Percentiles rank a stretch among this genome's conserved stretches.
Evolutionary conservation across 1,139 yeast genomes (phyloP).

Genomic region (Pneumocystis jirovecii): DNA sequence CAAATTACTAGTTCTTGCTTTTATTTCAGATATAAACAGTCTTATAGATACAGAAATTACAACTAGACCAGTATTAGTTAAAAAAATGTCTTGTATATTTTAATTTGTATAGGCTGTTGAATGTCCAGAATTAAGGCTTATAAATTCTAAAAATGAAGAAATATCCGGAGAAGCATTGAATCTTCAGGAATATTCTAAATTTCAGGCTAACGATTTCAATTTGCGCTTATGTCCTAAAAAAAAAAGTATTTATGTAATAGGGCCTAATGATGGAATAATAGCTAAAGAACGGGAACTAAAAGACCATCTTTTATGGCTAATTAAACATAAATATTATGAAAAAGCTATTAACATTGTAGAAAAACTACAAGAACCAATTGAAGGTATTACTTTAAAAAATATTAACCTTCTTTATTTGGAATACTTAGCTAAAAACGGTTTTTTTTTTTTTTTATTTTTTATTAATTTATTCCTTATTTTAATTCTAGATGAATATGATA

Average conservation of each 20-base stretch:
- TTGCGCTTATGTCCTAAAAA: slow-evolving; percentile 27
- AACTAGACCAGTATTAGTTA: slow-evolving; percentile 12
- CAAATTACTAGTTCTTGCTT: slow-evolving; percentile 46
- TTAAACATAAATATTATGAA: slow-evolving; percentile 37
- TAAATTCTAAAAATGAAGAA: slow-evolving; percentile 54
- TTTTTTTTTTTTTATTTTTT: not conserved
- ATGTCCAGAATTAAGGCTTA: slow-evolving; percentile 55
- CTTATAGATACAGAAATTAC: slow-evolving; percentile 11
- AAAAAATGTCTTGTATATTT: not conserved
- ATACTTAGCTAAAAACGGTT: slow-evolving; percentile 28
- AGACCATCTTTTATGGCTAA: slow-evolving; percentile 64
- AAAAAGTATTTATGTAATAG: slow-evolving; percentile 48
- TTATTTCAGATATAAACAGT: slow-evolving; percentile 15
- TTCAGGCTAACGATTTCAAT: slow-evolving; percentile 71
- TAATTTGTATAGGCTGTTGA: slow-evolving; percentile 1
- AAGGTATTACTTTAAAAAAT: slow-evolving; percentile 30
- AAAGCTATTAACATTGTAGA: slow-evolving; percentile 71
- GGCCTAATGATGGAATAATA: slow-evolving; percentile 69
- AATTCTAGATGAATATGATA: slow-evolving; percentile 36
- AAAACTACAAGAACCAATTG: slow-evolving; percentile 35
- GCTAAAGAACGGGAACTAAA: slow-evolving; percentile 52
- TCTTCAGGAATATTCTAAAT: slow-evolving; percentile 39
- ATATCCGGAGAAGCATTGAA: slow-evolving; percentile 73
- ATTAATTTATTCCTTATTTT: not conserved
- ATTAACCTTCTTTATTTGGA: slow-evolving; percentile 55